Percentiles rank a stretch among this genome's conserved stretches.
These are phyloP conservation scores for Chalara sp. DNA, from an alignment of 2,329 filamentous ascomycete species.

Conservation along the genomic window DNA sequence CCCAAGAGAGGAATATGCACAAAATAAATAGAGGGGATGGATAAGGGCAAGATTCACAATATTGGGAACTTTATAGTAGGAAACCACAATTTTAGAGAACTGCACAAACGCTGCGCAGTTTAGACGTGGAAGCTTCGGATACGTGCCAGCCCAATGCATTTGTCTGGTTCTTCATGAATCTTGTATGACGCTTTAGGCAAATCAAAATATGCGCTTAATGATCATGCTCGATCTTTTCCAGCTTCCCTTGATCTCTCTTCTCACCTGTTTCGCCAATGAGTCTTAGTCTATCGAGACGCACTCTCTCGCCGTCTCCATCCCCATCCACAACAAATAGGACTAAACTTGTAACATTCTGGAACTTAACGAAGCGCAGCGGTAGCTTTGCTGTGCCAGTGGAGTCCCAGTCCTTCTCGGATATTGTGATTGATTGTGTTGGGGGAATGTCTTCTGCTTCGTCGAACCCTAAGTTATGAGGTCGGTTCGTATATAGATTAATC, in stretches of 20 bases:
- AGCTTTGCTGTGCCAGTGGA: conserved; percentile 66
- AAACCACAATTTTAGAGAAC: too few relatives aligned
- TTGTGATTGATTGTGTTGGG: conserved; percentile 71
- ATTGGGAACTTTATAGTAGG: too few relatives aligned
- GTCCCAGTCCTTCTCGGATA: conserved; percentile 77
- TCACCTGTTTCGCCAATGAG: conserved; percentile 85
- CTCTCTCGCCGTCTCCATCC: conserved; percentile 75
- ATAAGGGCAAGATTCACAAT: too few relatives aligned
- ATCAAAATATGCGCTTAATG: conserved; percentile 33
- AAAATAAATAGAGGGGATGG: too few relatives aligned
- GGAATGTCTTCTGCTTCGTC: conserved; percentile 86
- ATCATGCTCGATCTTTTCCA: conserved; percentile 89
- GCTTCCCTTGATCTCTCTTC: conserved; percentile 87
- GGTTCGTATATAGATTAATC: conserved; percentile 82
- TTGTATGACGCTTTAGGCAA: too few relatives aligned
- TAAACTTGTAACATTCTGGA: conserved; percentile 85
- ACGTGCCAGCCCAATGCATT: too few relatives aligned
- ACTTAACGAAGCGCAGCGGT: conserved; percentile 85
- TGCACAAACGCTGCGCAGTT: too few relatives aligned
- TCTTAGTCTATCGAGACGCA: conserved; percentile 71
- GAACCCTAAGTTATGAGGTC: conserved; percentile 85
- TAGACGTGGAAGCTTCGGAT: too few relatives aligned
- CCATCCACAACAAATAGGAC: conserved; percentile 86
- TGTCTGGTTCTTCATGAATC: too few relatives aligned
- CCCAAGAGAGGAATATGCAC: too few relatives aligned